phyloP scores from a whole-genome alignment of 1,139 yeast genomes.

The Magnusiomyces suaveolens region DNA sequence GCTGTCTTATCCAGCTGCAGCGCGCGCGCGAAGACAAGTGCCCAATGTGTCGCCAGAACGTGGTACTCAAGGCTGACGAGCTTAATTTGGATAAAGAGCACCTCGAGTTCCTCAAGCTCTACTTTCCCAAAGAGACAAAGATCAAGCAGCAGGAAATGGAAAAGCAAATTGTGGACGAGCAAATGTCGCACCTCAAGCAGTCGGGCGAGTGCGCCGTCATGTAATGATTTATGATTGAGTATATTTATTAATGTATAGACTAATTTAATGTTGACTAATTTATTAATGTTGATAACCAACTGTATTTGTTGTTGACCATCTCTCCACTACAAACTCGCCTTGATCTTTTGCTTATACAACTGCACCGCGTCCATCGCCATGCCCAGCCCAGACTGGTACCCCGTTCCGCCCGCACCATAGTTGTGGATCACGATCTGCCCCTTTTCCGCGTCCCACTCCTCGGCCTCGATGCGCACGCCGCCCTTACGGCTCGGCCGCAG shows the following conservation, averaged over 20 bases:
- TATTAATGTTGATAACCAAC: not conserved
- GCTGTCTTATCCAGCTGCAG: slow-evolving; percentile 61
- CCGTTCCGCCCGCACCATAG: slow-evolving; percentile 43
- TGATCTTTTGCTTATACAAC: slow-evolving; percentile 1
- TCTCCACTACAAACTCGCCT: not conserved
- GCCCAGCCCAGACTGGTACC: slow-evolving; percentile 36
- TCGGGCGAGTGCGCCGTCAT: slow-evolving; percentile 1
- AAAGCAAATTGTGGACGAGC: slow-evolving; percentile 42
- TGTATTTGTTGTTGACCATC: not conserved
- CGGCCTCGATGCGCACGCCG: slow-evolving; percentile 47
- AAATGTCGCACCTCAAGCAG: slow-evolving; percentile 18
- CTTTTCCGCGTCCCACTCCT: slow-evolving; percentile 17
- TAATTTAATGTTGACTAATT: too few relatives aligned
- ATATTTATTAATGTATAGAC: too few relatives aligned
- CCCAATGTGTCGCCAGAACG: slow-evolving; percentile 56
- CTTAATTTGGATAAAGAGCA: slow-evolving; percentile 48
- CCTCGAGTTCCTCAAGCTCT: slow-evolving; percentile 44
- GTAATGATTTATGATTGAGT: too few relatives aligned
- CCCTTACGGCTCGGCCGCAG: slow-evolving; percentile 58
- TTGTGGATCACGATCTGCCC: slow-evolving; percentile 42
- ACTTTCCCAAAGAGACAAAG: slow-evolving; percentile 60
- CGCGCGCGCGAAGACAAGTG: slow-evolving; percentile 49
- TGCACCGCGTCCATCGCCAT: slow-evolving; percentile 11
- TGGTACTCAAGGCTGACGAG: slow-evolving; percentile 50
- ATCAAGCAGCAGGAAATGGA: slow-evolving; percentile 52